A percentile compares a stretch with the other conserved stretches of the same genome.
Conservation (phyloP, 179 eudicot genomes). For the Actinidia arguta region DNA sequence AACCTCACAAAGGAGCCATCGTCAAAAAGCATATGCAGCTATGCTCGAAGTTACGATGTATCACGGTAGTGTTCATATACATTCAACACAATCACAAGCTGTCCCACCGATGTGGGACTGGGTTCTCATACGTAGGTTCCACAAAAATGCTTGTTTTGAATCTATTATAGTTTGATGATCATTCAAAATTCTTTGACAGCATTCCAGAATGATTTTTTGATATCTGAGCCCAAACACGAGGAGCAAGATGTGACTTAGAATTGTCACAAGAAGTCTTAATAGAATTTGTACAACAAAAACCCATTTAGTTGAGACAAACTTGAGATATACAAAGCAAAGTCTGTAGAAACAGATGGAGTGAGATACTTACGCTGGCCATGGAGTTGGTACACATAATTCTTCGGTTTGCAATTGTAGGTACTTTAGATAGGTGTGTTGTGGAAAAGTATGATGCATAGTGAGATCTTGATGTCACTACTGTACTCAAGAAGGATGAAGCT, state of each 20-base stretch:
- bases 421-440: conserved; percentile 15
- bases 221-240: background rate
- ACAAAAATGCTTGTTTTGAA: background rate
- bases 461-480: conserved; percentile 16
- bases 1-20: too few relatives aligned
- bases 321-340: background rate
- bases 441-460: conserved; percentile 18
- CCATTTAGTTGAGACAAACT: background rate
- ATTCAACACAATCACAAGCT: too few relatives aligned
- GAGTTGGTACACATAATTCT: conserved; percentile 35
- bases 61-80: too few relatives aligned
- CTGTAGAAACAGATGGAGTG: background rate
- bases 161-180: background rate
- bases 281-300: background rate
- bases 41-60: too few relatives aligned
- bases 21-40: too few relatives aligned
- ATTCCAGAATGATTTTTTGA: background rate
- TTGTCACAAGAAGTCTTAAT: background rate
- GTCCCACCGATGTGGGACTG: too few relatives aligned
- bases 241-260: background rate
- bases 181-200: background rate
- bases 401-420: conserved; percentile 19
- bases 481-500: conserved; percentile 10
- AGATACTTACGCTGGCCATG: conserved; percentile 30
- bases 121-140: background rate